Evolutionary conservation across 1,284 basidiomycete genomes (phyloP).

Genomic region (Naganishia sp.): DNA sequence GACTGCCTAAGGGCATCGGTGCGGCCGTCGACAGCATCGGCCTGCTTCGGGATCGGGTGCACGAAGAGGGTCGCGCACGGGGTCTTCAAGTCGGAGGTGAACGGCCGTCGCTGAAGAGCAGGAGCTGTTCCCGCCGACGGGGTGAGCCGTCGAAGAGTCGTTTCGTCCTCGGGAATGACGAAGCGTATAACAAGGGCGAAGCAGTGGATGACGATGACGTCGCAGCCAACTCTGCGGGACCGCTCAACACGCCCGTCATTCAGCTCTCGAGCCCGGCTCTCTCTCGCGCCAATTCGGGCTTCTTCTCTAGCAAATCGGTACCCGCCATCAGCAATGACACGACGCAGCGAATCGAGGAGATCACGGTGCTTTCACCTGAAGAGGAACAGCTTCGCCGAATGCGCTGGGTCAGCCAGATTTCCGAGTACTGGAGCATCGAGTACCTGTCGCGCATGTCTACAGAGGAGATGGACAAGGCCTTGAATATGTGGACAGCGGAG

Average conservation of each 20-base stretch:
- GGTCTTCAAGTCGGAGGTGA: conserved; percentile 29
- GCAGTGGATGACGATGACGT: conserved; percentile 57
- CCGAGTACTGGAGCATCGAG: conserved; percentile 89
- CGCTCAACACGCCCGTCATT: conserved; percentile 79
- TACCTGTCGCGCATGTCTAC: conserved; percentile 70
- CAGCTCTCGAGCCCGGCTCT: conserved; percentile 55
- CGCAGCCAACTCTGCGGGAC: conserved; percentile 51
- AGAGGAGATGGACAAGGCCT: conserved; percentile 67
- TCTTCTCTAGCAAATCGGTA: conserved; percentile 11
- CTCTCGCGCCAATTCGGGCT: conserved; percentile 22
- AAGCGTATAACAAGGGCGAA: not conserved
- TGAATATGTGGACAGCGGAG: conserved; percentile 51
- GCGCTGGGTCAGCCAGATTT: conserved; percentile 87
- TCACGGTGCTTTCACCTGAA: conserved; percentile 29
- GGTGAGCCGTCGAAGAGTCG: conserved; percentile 6
- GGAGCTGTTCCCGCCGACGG: conserved; percentile 21
- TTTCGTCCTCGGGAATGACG: conserved; percentile 8
- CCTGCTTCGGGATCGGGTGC: conserved; percentile 64
- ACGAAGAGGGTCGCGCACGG: conserved; percentile 22
- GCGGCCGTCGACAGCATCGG: conserved; percentile 77
- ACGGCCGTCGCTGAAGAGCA: conserved; percentile 35
- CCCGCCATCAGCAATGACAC: not conserved
- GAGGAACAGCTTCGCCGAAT: conserved; percentile 63
- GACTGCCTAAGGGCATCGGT: conserved; percentile 73
- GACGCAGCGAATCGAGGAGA: conserved; percentile 7